Evolutionary conservation across 768 basidiomycete species (phyloP), one percentile per base, ranked within the genome.

Genomic region (Calocybe indica): DNA sequence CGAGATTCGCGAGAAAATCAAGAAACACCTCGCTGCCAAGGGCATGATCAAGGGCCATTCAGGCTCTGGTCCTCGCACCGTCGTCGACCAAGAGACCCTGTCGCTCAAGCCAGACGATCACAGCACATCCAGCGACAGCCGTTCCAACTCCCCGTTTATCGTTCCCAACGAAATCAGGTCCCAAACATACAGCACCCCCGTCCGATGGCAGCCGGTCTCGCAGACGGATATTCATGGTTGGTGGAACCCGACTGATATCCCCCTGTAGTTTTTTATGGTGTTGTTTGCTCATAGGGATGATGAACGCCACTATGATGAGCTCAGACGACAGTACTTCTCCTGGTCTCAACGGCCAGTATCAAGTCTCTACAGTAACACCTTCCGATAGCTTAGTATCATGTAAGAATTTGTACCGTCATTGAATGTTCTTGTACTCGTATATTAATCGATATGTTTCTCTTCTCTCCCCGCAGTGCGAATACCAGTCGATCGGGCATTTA

Each of bases 31-130:
- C 15, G 85, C 85, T 0, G 78, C 85, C 0, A 86, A 90, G 62
- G 88, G 88, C 41, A 88, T 90, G 86, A 90, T 92, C 65, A 91
- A 91, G 66, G 89, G 89, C 29, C 88, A 90, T 57, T 85, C 88
- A 13, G 84, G 84, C 47, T 69, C 83, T 28, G 82, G 79, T 1
- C 73, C 83, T 13, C 80, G 83, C 38, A 64, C 70, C 14, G 58
- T 70, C 33, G 83, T 83, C 1, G 76, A 75, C 12, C 81, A 80
- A 32, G 75, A 72, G 10, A 75, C 74, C 39, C 71, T 83, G 48
- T 71, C 88, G 52, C 63, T 70, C 57, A 66, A 85, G 59, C 55
- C 67, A 52, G 69, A 73, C 34, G 72, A 81, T 66, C 52, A 56
- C 50, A 59, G 66, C 39, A 62, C 63, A 3, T 65, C 65, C 3